Evolutionary conservation across 352 stramenopile species (phyloP), one percentile per base, ranked within the genome.

Genomic region (Pythium phragmiticola): DNA sequence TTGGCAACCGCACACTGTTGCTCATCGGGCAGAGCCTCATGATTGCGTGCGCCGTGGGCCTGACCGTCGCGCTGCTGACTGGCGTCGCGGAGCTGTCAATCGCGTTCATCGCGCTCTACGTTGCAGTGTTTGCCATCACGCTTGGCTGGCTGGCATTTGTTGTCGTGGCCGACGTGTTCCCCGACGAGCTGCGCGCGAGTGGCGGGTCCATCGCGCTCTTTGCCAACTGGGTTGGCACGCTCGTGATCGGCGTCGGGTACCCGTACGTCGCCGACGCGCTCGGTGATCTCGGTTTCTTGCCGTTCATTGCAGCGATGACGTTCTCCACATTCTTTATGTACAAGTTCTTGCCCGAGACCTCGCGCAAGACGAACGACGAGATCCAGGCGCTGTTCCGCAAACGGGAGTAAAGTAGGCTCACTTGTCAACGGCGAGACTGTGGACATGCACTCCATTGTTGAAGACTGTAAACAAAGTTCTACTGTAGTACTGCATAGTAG

Each of bases 201-300:
- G 79, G 74, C n/a, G 67, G 69, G 13, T 77, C 75, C 5, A 53
- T 88, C 55, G 72, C 74, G 55, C 77, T 83, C 23, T 72, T 80
- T 45, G 68, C 67, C 52, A 88, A 80, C 60, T 90, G 74, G 74
- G 26, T 71, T 8, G 78, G 58, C 58, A 88, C 84, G 59, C 62
- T 90, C 8, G 16, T 75, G n/a, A 72, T 88, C 7, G 80, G 80
- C 11, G 63, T 90, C n/a, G 70, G 57, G 37, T 92, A 80, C 63
- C 82, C 80, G n/a, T 88, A 82, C 69, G 74, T 86, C 21, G 71
- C 69, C 21, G 70, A 73, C 19, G 76, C 73, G 0, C 63, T 84
- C 7, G 57, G 63, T 8, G 58, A 74, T 66, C 74, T 76, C 14
- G 66, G 67, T 19, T 87, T 88, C 26, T 33, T 85, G 19, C 73